Conservation (phyloP, 2,329 filamentous ascomycete species). For the Talaromyces sp. region DNA sequence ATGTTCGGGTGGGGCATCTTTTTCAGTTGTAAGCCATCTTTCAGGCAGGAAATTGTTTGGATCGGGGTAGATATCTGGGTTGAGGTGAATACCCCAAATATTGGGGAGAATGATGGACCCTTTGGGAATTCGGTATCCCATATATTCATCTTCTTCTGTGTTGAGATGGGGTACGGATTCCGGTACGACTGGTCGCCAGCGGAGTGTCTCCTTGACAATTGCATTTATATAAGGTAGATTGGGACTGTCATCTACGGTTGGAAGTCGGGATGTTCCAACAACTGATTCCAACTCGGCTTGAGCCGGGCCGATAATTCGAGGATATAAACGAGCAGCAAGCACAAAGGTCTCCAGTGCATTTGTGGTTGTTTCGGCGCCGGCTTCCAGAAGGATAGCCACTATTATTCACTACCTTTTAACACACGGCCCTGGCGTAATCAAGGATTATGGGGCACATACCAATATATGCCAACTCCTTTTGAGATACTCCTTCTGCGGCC, state of each 20-base stretch:
- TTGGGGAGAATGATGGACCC: conserved; percentile 17
- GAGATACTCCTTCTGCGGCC: background rate
- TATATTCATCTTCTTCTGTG: conserved; percentile 20
- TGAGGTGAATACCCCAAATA: background rate
- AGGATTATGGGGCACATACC: background rate
- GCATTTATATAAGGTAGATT: conserved; percentile 9
- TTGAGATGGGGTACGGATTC: conserved; percentile 22
- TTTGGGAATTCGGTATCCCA: conserved; percentile 26
- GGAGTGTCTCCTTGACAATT: conserved; percentile 34
- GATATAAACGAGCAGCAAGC: background rate
- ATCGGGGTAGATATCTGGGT: background rate
- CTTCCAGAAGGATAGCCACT: background rate
- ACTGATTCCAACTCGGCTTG: conserved; percentile 3
- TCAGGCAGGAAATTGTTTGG: conserved; percentile 1
- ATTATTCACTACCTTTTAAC: background rate
- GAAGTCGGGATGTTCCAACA: conserved; percentile 1
- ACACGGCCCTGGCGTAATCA: background rate
- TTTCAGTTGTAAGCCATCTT: background rate
- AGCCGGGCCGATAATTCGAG: background rate
- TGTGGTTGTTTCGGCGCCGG: background rate
- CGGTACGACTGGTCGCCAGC: conserved; percentile 26
- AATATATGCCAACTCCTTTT: background rate
- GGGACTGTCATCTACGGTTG: background rate
- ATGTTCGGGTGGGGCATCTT: background rate
- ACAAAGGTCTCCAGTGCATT: background rate